Percentiles rank a stretch among this genome's conserved stretches.
Conservation (phyloP, 1,139 yeast species). For the Suhomyces yuchorum region DNA sequence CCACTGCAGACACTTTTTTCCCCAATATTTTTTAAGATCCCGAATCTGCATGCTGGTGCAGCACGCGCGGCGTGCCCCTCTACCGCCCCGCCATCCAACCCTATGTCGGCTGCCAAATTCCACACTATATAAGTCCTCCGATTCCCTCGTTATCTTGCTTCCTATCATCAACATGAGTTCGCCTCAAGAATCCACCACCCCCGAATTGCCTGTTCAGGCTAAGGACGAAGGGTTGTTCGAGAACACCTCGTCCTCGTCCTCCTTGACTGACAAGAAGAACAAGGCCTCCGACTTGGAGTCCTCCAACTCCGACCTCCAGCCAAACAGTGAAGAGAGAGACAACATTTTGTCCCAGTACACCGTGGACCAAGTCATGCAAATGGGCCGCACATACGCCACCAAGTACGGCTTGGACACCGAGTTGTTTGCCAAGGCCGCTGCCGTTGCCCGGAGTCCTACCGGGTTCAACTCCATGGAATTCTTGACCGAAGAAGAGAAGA, state of each 20-base stretch:
- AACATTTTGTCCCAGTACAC: conserved; percentile 66
- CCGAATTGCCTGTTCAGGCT: background rate
- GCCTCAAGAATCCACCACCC: background rate
- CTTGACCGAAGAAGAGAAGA: conserved; percentile 59
- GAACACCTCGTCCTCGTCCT: conserved; percentile 24
- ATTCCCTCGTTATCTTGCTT: background rate
- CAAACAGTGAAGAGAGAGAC: conserved; percentile 35
- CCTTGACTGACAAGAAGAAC: conserved; percentile 21
- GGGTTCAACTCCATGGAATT: conserved; percentile 61
- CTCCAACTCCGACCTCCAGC: conserved; percentile 25
- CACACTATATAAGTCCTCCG: conserved; percentile 6
- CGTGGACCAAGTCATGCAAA: conserved; percentile 63
- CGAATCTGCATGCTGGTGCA: background rate
- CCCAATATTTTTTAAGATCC: conserved; percentile 1
- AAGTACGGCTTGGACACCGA: conserved; percentile 65
- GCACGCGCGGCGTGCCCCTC: conserved; percentile 3
- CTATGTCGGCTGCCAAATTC: conserved; percentile 7
- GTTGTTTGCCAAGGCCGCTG: conserved; percentile 72
- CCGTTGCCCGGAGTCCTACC: conserved; percentile 67
- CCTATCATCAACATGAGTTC: conserved; percentile 6
- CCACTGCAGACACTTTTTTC: conserved; percentile 6
- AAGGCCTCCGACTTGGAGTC: conserved; percentile 29
- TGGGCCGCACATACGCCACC: conserved; percentile 71
- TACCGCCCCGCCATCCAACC: conserved; percentile 5
- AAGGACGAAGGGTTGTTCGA: conserved; percentile 26